phyloP scores from a whole-genome alignment of 225 moss, liverwort and hornwort genomes.

The Straminergon stramineum region DNA sequence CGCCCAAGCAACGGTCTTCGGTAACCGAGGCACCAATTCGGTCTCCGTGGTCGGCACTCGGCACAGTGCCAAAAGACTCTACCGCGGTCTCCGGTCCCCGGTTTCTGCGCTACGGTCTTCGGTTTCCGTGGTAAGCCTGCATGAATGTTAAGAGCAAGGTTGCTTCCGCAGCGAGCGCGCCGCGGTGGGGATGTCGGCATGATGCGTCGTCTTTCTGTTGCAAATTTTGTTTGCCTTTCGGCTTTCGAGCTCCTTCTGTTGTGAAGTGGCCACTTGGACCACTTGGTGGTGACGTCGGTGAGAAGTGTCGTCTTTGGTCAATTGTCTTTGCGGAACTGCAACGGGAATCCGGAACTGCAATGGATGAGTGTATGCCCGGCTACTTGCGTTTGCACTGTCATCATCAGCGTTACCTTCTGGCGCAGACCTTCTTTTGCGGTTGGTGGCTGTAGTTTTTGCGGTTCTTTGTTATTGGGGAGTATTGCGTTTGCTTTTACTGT shows the following conservation, averaged over 20 bases:
- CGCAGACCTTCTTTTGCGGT: background rate
- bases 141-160: background rate
- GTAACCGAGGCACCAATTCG: background rate
- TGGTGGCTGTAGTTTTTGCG: background rate
- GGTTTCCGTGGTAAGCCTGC: background rate
- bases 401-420: background rate
- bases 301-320: background rate
- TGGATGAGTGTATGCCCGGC: background rate
- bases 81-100: background rate
- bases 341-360: background rate
- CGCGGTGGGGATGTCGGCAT: background rate
- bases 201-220: background rate
- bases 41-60: background rate
- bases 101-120: background rate
- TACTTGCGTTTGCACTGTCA: background rate
- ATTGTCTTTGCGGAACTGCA: background rate
- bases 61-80: background rate
- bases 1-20: background rate
- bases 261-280: background rate
- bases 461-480: background rate
- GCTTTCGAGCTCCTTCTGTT: background rate
- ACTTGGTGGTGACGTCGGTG: constrained; percentile 4
- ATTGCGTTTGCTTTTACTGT: background rate
- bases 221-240: background rate
- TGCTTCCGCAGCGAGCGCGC: background rate